Percentiles rank a stretch among this genome's conserved stretches.
These are phyloP conservation scores for Wickerhamiella alocasiicola DNA, from an alignment of 805 yeast genomes.

Conservation along the genomic window DNA sequence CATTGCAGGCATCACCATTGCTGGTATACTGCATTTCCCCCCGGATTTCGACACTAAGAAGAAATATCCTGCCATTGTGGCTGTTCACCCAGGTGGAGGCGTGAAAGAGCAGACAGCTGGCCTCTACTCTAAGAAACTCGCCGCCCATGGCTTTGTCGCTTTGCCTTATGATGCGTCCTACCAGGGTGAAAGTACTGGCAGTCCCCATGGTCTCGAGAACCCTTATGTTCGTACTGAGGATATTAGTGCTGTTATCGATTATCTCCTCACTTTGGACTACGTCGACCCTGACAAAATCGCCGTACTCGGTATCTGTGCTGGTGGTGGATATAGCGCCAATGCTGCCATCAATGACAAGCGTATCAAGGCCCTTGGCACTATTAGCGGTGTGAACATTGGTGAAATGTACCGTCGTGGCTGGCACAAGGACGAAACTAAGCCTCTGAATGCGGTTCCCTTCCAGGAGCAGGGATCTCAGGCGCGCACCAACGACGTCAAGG, in stretches of 20 bases:
- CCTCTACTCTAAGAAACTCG: slow-evolving; percentile 11
- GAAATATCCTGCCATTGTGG: slow-evolving; percentile 12
- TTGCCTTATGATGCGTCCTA: slow-evolving; percentile 14
- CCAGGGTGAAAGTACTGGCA: slow-evolving; percentile 16
- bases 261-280: slow-evolving; percentile 5
- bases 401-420: slow-evolving; percentile 9
- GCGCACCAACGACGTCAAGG: neutral
- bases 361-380: slow-evolving; percentile 11
- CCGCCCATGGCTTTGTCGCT: slow-evolving; percentile 11
- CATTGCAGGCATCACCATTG: no score
- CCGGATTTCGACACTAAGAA: slow-evolving; percentile 5
- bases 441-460: no score
- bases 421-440: no score
- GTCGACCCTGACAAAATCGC: slow-evolving; percentile 11
- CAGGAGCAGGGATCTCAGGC: slow-evolving; percentile 3
- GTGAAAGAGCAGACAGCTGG: slow-evolving; percentile 16
- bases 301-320: slow-evolving; percentile 14
- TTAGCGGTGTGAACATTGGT: slow-evolving; percentile 13
- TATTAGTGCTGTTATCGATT: slow-evolving; percentile 11
- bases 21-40: slow-evolving; percentile 12
- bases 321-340: slow-evolving; percentile 14
- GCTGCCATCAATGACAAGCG: no score
- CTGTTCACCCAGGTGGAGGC: slow-evolving; percentile 13
- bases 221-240: slow-evolving; percentile 15
- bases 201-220: slow-evolving; percentile 14